These are phyloP conservation scores for Yamadazyma olivae DNA, from an alignment of 805 yeast genomes.

Conservation along the genomic window DNA sequence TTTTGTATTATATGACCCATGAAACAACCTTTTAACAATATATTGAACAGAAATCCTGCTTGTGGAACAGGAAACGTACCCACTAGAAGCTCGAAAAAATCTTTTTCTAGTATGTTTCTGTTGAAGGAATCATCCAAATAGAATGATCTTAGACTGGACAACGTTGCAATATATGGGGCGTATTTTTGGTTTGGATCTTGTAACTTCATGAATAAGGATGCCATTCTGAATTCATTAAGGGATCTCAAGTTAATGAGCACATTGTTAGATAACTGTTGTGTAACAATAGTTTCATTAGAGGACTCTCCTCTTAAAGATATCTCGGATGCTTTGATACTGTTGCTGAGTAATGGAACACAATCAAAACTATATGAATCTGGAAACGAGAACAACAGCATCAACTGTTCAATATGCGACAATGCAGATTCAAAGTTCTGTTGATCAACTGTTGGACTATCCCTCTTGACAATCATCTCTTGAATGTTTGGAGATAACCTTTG, in stretches of 20 bases:
- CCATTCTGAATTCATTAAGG: constrained; percentile 35
- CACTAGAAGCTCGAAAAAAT: constrained; percentile 53
- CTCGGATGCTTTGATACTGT: constrained; percentile 64
- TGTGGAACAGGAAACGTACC: constrained; percentile 47
- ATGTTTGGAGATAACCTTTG: constrained; percentile 25
- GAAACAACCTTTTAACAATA: constrained; percentile 48
- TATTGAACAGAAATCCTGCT: constrained; percentile 43
- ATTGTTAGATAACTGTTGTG: constrained; percentile 62
- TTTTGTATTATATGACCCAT: constrained; percentile 52
- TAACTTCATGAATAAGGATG: constrained; percentile 31
- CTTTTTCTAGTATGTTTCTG: constrained; percentile 36
- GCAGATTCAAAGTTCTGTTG: constrained; percentile 24
- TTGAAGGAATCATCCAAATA: constrained; percentile 26
- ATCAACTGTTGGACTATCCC: constrained; percentile 8
- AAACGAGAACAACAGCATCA: constrained; percentile 32
- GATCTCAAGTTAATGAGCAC: constrained; percentile 57
- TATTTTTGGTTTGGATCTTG: constrained; percentile 20
- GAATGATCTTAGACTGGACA: constrained; percentile 34
- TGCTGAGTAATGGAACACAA: constrained; percentile 40
- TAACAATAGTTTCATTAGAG: constrained; percentile 41
- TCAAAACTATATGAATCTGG: constrained; percentile 37
- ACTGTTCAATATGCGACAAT: constrained; percentile 33
- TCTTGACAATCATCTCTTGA: constrained; percentile 24
- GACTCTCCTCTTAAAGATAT: constrained; percentile 56
- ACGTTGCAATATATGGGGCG: constrained; percentile 29